Base-by-base conservation (phyloP, 257 asterid species). In the Buddleja alternifolia region DNA sequence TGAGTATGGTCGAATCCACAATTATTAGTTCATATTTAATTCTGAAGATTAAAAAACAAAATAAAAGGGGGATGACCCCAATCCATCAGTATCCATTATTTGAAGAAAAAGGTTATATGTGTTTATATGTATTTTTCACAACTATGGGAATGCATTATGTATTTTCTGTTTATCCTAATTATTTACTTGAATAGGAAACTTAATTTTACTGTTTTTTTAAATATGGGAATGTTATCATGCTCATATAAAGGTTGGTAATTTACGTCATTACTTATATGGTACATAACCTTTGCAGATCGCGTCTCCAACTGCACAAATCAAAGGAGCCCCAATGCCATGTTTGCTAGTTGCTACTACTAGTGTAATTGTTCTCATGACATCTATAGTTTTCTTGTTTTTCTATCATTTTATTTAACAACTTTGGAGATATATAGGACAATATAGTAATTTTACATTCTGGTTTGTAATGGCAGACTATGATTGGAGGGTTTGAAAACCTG, bases 41-140 rank as follows among this genome's bases (percentile, higher is more conserved):
- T n/a, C n/a, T n/a, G n/a, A n/a, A n/a, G n/a, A n/a, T n/a, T n/a
- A n/a, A n/a, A n/a, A n/a, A n/a, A n/a, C n/a, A n/a, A n/a, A n/a
- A n/a, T n/a, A n/a, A n/a, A n/a, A n/a, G n/a, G n/a, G n/a, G 73
- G 77, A 74, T 77, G 73, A 75, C 97, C 97, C 7, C 92, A 81
- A 39, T 81, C 88, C 59, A 77, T 84, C 75, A 79, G 93, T 78
- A 82, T 90, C 76, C 74, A 71, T 74, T 77, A 60, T 89, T 93
- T 69, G 96, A 89, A 3, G 84, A n/a, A 93, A 71, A 80, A 85
- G 96, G 99, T 90, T 74, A 71, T 63, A 56, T 51, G n/a, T n/a
- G n/a, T n/a, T n/a, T n/a, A n/a, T n/a, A n/a, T n/a, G n/a, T 47
- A 42, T 73, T 47, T 59, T 71, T 42, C 25, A 37, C 47, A n/a